These are phyloP conservation scores for Suillus plorans DNA, from an alignment of 768 basidiomycete genomes.

Conservation along the genomic window DNA sequence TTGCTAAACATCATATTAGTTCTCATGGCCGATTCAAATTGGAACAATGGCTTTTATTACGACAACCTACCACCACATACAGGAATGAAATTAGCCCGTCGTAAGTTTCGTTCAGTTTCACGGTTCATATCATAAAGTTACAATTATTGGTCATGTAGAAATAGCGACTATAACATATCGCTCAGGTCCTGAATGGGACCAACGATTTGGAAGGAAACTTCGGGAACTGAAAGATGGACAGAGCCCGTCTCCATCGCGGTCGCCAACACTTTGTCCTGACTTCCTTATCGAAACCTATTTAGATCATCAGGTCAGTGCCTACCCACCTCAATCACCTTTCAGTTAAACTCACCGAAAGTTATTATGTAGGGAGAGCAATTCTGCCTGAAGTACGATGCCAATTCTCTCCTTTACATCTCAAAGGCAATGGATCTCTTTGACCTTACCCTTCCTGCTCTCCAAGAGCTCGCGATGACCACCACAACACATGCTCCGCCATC, in stretches of 20 bases:
- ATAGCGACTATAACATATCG: constrained; percentile 99
- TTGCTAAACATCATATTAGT: constrained; percentile 48
- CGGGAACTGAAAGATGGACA: constrained; percentile 40
- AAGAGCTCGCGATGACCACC: constrained; percentile 57
- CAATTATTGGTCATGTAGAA: constrained; percentile 48
- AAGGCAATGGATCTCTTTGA: constrained; percentile 99
- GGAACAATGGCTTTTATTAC: constrained; percentile 99
- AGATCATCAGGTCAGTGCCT: constrained; percentile 70
- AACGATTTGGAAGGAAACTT: constrained; percentile 87
- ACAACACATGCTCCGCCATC: constrained; percentile 21
- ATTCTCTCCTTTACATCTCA: constrained; percentile 96
- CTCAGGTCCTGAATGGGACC: constrained; percentile 99
- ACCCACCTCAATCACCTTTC: background rate
- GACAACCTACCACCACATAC: constrained; percentile 92
- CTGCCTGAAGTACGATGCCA: constrained; percentile 98
- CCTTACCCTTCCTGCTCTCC: constrained; percentile 78
- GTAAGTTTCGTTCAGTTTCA: constrained; percentile 45
- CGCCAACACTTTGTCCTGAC: constrained; percentile 90
- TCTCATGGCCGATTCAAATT: constrained; percentile 98
- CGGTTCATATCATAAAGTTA: constrained; percentile 6
- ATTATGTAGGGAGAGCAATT: constrained; percentile 81
- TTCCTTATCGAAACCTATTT: constrained; percentile 99
- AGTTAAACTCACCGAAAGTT: constrained; percentile 8
- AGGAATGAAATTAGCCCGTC: constrained; percentile 98
- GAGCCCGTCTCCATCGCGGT: constrained; percentile 16